These are phyloP conservation scores for Aegilops tauschii DNA, from an alignment of 176 grass and related monocot genomes.

Conservation along the genomic window DNA sequence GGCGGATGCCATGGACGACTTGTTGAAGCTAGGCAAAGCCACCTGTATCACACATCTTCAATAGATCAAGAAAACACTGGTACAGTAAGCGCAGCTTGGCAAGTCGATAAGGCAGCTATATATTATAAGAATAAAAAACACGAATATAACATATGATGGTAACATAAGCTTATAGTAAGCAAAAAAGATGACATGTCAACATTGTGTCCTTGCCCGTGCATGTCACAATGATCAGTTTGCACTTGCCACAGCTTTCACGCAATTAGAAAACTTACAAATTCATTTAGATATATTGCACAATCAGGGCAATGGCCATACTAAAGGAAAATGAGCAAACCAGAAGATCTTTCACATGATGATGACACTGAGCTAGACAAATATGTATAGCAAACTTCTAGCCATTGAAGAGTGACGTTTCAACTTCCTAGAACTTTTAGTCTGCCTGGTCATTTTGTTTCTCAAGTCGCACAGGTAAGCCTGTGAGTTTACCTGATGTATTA, in stretches of 20 bases:
- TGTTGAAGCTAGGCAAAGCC: background rate
- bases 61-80: background rate
- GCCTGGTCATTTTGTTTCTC: background rate
- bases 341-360: background rate
- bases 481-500: background rate
- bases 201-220: background rate
- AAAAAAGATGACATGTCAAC: background rate
- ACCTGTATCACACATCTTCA: background rate
- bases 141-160: background rate
- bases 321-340: background rate
- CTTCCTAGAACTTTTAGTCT: background rate
- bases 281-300: background rate
- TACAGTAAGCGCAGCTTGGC: background rate
- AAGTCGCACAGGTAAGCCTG: background rate
- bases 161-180: background rate
- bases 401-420: background rate
- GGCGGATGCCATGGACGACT: background rate
- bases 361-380: background rate
- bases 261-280: background rate
- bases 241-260: background rate
- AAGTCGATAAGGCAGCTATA: background rate
- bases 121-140: background rate
- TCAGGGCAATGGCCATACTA: background rate
- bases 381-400: background rate
- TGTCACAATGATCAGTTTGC: background rate